Conservation (phyloP, 2,329 filamentous ascomycete species). For the Penicillium sp. region DNA sequence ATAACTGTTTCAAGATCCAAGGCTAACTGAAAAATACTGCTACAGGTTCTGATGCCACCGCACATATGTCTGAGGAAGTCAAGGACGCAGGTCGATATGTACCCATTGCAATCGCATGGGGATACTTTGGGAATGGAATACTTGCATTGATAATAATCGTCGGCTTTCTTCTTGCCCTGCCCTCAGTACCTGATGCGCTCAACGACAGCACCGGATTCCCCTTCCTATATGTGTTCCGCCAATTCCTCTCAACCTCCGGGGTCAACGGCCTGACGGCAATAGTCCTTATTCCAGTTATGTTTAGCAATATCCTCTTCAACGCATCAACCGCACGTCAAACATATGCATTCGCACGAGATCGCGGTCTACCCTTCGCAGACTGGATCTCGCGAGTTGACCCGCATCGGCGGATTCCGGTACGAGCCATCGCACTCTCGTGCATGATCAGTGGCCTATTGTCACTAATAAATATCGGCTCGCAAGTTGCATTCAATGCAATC, state of each 20-base stretch:
- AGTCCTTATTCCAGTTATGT: slow-evolving; percentile 39
- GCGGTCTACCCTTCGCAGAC: slow-evolving; percentile 40
- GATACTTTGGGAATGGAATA: slow-evolving; percentile 44
- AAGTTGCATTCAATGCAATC: slow-evolving; percentile 52
- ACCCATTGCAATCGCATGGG: slow-evolving; percentile 45
- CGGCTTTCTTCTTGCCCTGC: slow-evolving; percentile 40
- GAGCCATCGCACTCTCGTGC: slow-evolving; percentile 34
- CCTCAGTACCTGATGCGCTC: slow-evolving; percentile 34
- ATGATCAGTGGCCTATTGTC: slow-evolving; percentile 38
- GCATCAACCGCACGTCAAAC: slow-evolving; percentile 41
- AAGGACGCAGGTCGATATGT: slow-evolving; percentile 46
- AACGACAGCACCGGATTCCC: slow-evolving; percentile 44
- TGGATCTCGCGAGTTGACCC: slow-evolving; percentile 40
- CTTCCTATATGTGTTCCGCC: slow-evolving; percentile 47
- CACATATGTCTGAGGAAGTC: slow-evolving; percentile 49
- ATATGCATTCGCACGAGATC: slow-evolving; percentile 45
- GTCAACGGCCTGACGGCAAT: slow-evolving; percentile 38
- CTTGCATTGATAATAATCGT: slow-evolving; percentile 46
- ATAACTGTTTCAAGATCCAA: neutral
- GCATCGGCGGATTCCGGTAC: slow-evolving; percentile 41
- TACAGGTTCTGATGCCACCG: slow-evolving; percentile 28
- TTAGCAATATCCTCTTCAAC: slow-evolving; percentile 39
- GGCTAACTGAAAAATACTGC: neutral
- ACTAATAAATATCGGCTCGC: slow-evolving; percentile 52
- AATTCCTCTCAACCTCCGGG: slow-evolving; percentile 21